These are phyloP conservation scores for Fistulinella prunicolor DNA, from an alignment of 768 basidiomycete genomes.

Conservation along the genomic window DNA sequence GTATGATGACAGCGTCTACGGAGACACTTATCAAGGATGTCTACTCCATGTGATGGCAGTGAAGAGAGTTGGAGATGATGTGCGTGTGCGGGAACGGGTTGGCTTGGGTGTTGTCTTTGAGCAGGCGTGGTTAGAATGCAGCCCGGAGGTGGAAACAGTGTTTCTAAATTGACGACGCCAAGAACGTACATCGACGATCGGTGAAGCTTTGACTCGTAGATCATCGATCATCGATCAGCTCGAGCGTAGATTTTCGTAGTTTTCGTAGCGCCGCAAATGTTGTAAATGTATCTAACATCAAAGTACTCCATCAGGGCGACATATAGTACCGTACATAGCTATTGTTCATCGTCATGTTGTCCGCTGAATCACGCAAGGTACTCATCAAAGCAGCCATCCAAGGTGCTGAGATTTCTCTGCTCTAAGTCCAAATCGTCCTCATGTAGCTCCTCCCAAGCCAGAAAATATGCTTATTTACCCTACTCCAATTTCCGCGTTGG, in stretches of 20 bases:
- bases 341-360: no score
- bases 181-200: no score
- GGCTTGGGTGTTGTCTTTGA: background rate
- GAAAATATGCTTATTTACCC: conserved; percentile 67
- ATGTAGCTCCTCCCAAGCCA: conserved; percentile 41
- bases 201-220: no score
- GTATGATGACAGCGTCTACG: conserved; percentile 10
- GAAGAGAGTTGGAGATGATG: background rate
- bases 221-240: no score
- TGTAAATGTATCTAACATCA: no score
- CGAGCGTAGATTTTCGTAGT: no score
- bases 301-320: no score
- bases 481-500: conserved; percentile 94
- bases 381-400: conserved; percentile 60
- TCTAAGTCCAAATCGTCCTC: background rate
- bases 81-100: background rate
- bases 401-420: conserved; percentile 36
- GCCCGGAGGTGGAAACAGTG: background rate
- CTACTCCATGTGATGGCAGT: conserved; percentile 24
- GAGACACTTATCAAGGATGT: conserved; percentile 13
- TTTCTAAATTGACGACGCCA: background rate
- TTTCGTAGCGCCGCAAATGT: no score
- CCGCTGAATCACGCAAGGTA: conserved; percentile 42
- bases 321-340: no score
- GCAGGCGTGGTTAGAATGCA: background rate